phyloP scores from a whole-genome alignment of 129 eudicot genomes.

The Smallanthus sonchifolius region DNA sequence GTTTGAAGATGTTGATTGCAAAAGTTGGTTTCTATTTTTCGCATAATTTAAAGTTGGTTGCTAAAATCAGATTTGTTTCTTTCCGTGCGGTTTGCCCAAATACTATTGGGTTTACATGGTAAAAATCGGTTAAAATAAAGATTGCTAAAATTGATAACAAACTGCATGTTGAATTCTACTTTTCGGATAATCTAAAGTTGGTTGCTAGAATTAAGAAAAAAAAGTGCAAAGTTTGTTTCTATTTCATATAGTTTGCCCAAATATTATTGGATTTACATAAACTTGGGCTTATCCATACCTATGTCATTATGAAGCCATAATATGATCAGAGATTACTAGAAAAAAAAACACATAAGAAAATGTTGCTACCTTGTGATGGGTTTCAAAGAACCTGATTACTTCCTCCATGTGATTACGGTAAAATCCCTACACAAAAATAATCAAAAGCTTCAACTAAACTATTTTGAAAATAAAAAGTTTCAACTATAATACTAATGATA shows the following conservation, averaged over 20 bases:
- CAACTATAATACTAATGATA: background rate
- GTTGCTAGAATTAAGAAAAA: background rate
- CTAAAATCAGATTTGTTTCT: background rate
- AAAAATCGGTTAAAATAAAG: background rate
- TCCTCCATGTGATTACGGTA: constrained; percentile 99
- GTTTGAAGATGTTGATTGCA: no score
- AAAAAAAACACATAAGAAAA: background rate
- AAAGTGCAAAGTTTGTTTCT: background rate
- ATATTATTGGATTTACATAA: background rate
- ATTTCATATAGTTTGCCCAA: background rate
- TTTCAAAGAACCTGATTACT: constrained; percentile 92
- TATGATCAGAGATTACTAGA: background rate
- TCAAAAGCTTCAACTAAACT: background rate
- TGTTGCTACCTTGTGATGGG: constrained; percentile 79
- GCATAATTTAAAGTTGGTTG: background rate
- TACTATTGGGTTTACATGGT: background rate
- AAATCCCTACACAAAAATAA: constrained; percentile 65
- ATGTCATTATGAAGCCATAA: background rate
- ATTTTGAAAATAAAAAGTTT: background rate
- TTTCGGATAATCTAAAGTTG: background rate
- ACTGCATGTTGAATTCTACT: background rate
- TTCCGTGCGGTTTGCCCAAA: background rate
- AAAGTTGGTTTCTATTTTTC: background rate
- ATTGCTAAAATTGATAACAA: background rate
- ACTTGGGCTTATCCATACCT: background rate